These are phyloP conservation scores for Insectozyma bohioensis DNA, from an alignment of 1,139 yeast species.

Conservation along the genomic window DNA sequence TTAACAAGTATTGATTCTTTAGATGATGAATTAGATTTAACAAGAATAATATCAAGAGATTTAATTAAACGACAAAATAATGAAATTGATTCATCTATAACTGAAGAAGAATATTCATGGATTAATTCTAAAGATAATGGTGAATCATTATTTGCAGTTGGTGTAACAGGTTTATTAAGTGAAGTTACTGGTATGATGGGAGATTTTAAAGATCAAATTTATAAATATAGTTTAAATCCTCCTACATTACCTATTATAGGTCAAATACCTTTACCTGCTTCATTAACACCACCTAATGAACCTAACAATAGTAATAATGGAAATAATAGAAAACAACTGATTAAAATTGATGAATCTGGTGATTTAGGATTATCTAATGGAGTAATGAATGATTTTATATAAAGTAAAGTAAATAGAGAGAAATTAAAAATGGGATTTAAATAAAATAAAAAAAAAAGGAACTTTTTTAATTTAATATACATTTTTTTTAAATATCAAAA, in stretches of 20 bases:
- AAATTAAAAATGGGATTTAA: no score
- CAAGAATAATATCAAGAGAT: conserved; percentile 37
- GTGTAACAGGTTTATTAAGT: conserved; percentile 68
- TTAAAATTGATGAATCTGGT: conserved; percentile 13
- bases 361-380: conserved; percentile 18
- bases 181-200: conserved; percentile 57
- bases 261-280: conserved; percentile 13
- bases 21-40: conserved; percentile 29
- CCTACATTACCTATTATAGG: conserved; percentile 15
- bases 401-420: no score
- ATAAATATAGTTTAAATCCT: conserved; percentile 20
- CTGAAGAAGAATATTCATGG: conserved; percentile 39
- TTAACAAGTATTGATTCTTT: conserved; percentile 19
- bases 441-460: no score
- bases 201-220: conserved; percentile 39
- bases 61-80: conserved; percentile 33
- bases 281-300: conserved; percentile 7
- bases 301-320: conserved; percentile 4
- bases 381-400: conserved; percentile 30
- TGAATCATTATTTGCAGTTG: conserved; percentile 60
- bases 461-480: no score
- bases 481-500: no score
- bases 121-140: conserved; percentile 47
- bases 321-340: no score
- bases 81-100: conserved; percentile 28